Conservation (phyloP, 1,139 yeast species). For the Yamadazyma songkhlaensis region DNA sequence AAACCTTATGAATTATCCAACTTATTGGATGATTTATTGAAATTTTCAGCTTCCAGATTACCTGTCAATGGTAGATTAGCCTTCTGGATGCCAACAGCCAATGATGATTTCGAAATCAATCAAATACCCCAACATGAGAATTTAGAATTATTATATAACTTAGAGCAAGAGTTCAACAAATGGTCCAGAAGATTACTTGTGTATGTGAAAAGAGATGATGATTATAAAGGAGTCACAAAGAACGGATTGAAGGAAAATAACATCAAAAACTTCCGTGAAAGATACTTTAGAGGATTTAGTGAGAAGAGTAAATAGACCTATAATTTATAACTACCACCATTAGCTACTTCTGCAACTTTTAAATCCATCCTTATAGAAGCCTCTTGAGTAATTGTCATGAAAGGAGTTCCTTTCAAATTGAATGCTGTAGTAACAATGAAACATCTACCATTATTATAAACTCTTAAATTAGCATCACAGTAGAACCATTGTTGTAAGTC, state of each 20-base stretch:
- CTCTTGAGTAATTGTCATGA: slow-evolving; percentile 31
- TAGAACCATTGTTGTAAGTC: slow-evolving; percentile 38
- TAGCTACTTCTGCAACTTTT: slow-evolving; percentile 21
- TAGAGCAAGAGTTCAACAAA: slow-evolving; percentile 86
- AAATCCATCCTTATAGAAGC: slow-evolving; percentile 27
- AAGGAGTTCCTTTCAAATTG: slow-evolving; percentile 24
- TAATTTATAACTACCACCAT: slow-evolving; percentile 12
- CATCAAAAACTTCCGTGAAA: slow-evolving; percentile 66
- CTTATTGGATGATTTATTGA: slow-evolving; percentile 71
- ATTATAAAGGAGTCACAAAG: slow-evolving; percentile 56
- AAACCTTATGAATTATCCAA: slow-evolving; percentile 82
- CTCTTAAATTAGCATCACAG: slow-evolving; percentile 31
- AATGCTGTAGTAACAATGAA: slow-evolving; percentile 28
- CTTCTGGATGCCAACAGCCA: slow-evolving; percentile 98
- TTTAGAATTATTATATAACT: slow-evolving; percentile 65
- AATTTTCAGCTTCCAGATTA: slow-evolving; percentile 68
- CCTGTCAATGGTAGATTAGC: slow-evolving; percentile 77
- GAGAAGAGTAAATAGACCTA: slow-evolving; percentile 23
- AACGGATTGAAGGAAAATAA: slow-evolving; percentile 41
- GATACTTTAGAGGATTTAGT: slow-evolving; percentile 72
- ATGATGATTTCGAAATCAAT: slow-evolving; percentile 75
- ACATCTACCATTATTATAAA: slow-evolving; percentile 35
- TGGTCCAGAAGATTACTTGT: slow-evolving; percentile 89
- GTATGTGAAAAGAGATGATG: slow-evolving; percentile 64
- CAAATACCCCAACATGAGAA: slow-evolving; percentile 77